Conservation (phyloP, 2,329 filamentous ascomycete genomes). For the Lojkania enalia region DNA sequence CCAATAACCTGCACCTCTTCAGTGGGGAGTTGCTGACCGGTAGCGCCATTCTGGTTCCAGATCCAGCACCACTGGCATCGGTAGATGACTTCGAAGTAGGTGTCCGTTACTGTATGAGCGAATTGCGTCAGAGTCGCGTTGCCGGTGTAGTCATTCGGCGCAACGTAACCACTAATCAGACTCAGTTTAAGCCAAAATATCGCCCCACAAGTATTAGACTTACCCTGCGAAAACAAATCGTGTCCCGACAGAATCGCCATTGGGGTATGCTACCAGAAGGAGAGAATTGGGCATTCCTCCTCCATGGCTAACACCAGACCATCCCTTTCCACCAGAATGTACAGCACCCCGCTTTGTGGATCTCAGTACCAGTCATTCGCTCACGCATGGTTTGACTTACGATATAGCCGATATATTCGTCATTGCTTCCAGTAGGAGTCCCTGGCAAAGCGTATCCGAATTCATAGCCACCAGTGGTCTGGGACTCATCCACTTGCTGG, state of each 20-base stretch:
- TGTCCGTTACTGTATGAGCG: constrained; percentile 60
- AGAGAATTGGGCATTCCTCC: constrained; percentile 43
- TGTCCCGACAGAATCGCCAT: constrained; percentile 32
- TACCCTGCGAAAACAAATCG: constrained; percentile 37
- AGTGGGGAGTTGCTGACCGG: constrained; percentile 44
- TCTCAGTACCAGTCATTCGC: not conserved
- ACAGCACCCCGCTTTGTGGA: constrained; percentile 33
- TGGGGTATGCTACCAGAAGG: constrained; percentile 38
- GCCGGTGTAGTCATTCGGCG: constrained; percentile 63
- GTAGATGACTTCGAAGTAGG: constrained; percentile 66
- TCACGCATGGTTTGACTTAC: constrained; percentile 28
- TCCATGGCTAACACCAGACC: constrained; percentile 42
- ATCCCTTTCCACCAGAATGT: constrained; percentile 33
- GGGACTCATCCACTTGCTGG: constrained; percentile 25
- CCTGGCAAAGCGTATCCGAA: constrained; percentile 41
- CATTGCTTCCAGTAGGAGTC: constrained; percentile 23
- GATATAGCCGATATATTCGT: constrained; percentile 45
- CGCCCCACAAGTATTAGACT: constrained; percentile 9
- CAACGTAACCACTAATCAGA: constrained; percentile 56
- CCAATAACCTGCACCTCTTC: constrained; percentile 53
- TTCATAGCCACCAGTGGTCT: constrained; percentile 40
- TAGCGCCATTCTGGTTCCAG: constrained; percentile 49
- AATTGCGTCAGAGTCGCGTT: constrained; percentile 65
- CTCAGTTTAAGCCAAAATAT: constrained; percentile 16
- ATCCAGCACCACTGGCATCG: constrained; percentile 59